Evolutionary conservation across 2,329 filamentous ascomycete genomes (phyloP).

Genomic region (Parasarocladium wereldwijsianum): DNA sequence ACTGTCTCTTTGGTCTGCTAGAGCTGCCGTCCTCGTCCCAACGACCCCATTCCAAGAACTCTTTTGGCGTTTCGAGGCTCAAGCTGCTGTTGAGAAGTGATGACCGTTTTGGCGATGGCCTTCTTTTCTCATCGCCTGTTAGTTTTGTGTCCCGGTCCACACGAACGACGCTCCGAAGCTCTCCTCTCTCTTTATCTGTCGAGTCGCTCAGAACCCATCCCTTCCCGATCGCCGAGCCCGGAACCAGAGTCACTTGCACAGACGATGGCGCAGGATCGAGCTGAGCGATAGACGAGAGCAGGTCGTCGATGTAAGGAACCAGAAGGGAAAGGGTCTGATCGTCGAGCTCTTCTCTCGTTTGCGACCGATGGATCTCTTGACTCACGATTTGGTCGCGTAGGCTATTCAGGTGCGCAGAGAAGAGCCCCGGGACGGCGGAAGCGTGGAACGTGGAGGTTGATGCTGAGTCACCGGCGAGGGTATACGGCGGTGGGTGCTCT

Average conservation of each 20-base stretch:
- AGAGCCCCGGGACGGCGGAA: slow-evolving; percentile 3
- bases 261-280: slow-evolving; percentile 16
- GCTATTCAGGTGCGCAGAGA: slow-evolving; percentile 2
- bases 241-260: slow-evolving; percentile 30
- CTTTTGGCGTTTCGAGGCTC: slow-evolving; percentile 5
- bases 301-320: slow-evolving; percentile 26
- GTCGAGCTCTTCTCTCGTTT: slow-evolving; percentile 3
- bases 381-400: slow-evolving; percentile 1
- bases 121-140: slow-evolving; percentile 7
- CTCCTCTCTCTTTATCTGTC: slow-evolving; percentile 13
- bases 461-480: no score
- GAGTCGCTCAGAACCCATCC: slow-evolving; percentile 21
- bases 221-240: slow-evolving; percentile 21
- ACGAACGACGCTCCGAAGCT: slow-evolving; percentile 17
- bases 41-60: slow-evolving; percentile 32
- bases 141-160: slow-evolving; percentile 11
- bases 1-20: slow-evolving; percentile 1
- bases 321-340: slow-evolving; percentile 9
- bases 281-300: slow-evolving; percentile 18
- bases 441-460: no score
- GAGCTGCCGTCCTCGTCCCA: slow-evolving; percentile 16
- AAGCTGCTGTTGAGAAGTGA: slow-evolving; percentile 3
- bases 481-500: no score
- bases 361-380: neutral
- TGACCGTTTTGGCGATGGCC: neutral